Percentiles rank a stretch among this genome's conserved stretches.
phyloP scores from a whole-genome alignment of 2,329 filamentous ascomycete species.

The Metarhizium brunneum region DNA sequence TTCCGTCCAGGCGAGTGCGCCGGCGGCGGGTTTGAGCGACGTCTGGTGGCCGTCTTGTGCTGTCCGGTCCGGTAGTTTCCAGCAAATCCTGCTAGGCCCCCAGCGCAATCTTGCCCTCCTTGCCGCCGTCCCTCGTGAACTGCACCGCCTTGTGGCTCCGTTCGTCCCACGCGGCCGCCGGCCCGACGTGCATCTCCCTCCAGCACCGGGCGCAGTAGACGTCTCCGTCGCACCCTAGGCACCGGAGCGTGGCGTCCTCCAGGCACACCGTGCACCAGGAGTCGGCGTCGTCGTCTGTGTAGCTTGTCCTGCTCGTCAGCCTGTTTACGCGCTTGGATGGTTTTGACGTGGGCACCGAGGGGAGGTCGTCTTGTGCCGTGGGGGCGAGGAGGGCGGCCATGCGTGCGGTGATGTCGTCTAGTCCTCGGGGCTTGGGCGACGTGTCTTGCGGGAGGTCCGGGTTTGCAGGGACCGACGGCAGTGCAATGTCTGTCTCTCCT shows the following conservation, averaged over 20 bases:
- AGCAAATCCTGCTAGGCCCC: constrained; percentile 17
- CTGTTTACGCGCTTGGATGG: constrained; percentile 31
- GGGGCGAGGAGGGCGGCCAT: constrained; percentile 40
- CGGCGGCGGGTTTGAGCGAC: no score
- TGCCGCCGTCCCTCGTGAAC: constrained; percentile 32
- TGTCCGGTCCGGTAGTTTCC: no score
- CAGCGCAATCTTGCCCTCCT: constrained; percentile 25
- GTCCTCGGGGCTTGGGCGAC: background rate
- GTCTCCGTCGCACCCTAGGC: constrained; percentile 61
- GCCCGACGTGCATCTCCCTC: constrained; percentile 69
- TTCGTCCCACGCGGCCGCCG: constrained; percentile 61
- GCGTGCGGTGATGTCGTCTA: constrained; percentile 38
- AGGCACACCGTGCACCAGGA: constrained; percentile 78
- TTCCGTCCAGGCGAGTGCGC: no score
- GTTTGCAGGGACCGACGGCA: background rate
- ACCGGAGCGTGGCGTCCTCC: constrained; percentile 65
- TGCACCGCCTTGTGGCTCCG: constrained; percentile 57
- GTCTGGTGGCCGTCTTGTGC: no score
- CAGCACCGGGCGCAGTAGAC: constrained; percentile 73
- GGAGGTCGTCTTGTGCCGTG: constrained; percentile 27
- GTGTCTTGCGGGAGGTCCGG: constrained; percentile 7
- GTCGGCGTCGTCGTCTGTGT: constrained; percentile 62
- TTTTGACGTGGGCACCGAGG: constrained; percentile 39
- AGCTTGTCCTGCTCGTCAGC: constrained; percentile 30
- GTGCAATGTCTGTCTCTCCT: background rate